Percentiles rank a stretch among this genome's conserved stretches.
Evolutionary conservation across 495 filamentous ascomycete species (phyloP).

Genomic region (Penicillium argentinense): DNA sequence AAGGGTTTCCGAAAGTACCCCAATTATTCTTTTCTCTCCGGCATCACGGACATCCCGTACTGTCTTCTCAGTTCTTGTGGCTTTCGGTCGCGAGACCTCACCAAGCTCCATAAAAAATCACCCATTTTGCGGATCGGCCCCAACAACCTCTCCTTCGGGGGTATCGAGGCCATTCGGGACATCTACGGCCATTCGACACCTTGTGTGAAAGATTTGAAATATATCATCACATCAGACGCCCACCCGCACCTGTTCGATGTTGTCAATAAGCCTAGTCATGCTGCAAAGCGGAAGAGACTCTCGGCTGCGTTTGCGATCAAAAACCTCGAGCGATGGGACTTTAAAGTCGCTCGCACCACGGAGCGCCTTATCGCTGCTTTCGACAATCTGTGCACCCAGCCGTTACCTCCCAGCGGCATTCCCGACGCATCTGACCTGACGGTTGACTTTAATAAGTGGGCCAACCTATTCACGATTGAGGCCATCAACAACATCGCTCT

Average conservation of each 20-base stretch:
- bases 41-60: slow-evolving; percentile 38
- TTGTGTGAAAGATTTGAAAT: slow-evolving; percentile 44
- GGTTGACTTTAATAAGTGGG: slow-evolving; percentile 35
- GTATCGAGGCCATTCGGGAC: slow-evolving; percentile 41
- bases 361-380: slow-evolving; percentile 24
- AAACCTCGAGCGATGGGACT: slow-evolving; percentile 47
- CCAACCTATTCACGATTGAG: slow-evolving; percentile 32
- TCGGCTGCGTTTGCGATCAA: slow-evolving; percentile 47
- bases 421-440: slow-evolving; percentile 3
- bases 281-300: slow-evolving; percentile 39
- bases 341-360: slow-evolving; percentile 44
- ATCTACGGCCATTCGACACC: slow-evolving; percentile 51
- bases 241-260: slow-evolving; percentile 41
- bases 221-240: slow-evolving; percentile 33
- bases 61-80: slow-evolving; percentile 21
- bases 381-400: slow-evolving; percentile 19
- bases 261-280: slow-evolving; percentile 34
- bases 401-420: slow-evolving; percentile 4
- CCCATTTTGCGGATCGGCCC: slow-evolving; percentile 47
- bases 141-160: slow-evolving; percentile 44
- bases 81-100: slow-evolving; percentile 32
- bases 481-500: slow-evolving; percentile 48
- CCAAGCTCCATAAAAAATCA: slow-evolving; percentile 32
- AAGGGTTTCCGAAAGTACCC: slow-evolving; percentile 45
- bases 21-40: slow-evolving; percentile 30